Conservation (phyloP, 306 rosid species). For the Medicago arabica region DNA sequence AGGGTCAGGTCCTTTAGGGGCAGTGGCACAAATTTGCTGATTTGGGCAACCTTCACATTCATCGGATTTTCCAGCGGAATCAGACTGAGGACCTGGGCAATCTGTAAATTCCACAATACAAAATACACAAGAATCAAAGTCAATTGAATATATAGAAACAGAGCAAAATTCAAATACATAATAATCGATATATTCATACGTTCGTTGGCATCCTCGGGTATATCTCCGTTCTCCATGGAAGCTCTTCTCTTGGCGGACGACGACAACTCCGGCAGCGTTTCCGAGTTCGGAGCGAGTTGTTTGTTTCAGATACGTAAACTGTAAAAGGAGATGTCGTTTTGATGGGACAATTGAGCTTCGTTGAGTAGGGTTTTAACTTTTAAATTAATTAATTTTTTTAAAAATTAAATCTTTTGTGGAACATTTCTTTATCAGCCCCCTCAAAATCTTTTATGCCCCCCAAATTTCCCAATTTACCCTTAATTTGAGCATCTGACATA, state of each 20-base stretch:
- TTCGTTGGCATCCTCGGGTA: conserved; percentile 86
- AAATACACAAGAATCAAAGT: background rate
- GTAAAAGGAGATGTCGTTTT: too few relatives aligned
- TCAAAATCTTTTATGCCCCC: too few relatives aligned
- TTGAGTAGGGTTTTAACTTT: too few relatives aligned
- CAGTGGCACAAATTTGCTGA: conserved; percentile 87
- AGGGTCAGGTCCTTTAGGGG: conserved; percentile 95
- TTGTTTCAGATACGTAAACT: too few relatives aligned
- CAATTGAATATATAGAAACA: conserved; percentile 1
- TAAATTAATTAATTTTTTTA: too few relatives aligned
- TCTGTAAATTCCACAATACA: conserved; percentile 51
- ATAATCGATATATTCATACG: conserved; percentile 55
- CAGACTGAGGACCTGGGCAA: conserved; percentile 90
- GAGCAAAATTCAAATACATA: background rate
- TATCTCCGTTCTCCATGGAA: conserved; percentile 72
- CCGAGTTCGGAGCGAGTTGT: too few relatives aligned
- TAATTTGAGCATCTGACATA: too few relatives aligned
- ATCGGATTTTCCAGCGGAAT: conserved; percentile 85
- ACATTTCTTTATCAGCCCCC: too few relatives aligned
- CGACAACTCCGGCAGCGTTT: too few relatives aligned
- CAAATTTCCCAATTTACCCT: too few relatives aligned
- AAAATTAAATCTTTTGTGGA: too few relatives aligned
- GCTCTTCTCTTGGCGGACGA: conserved; percentile 5
- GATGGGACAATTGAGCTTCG: too few relatives aligned
- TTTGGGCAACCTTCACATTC: conserved; percentile 89